Evolutionary conservation across 257 asterid species (phyloP).

Genomic region (Solanum verrucosum): DNA sequence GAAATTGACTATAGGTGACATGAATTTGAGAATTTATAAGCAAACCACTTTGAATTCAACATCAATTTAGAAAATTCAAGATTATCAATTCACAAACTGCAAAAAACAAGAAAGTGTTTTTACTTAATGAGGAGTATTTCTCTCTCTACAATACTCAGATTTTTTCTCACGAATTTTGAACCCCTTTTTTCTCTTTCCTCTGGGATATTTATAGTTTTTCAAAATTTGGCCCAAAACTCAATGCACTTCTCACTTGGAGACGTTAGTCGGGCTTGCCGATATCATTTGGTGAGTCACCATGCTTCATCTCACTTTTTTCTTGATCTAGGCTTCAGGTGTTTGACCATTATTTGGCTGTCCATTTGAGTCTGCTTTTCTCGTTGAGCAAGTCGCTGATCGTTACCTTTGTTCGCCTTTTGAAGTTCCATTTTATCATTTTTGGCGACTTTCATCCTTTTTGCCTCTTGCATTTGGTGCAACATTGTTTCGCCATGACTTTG

Average conservation of each 20-base stretch:
- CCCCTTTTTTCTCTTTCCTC: not conserved
- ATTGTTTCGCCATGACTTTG: not conserved
- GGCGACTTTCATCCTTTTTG: not conserved
- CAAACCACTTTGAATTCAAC: not conserved
- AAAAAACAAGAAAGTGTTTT: not conserved
- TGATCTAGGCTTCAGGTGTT: not conserved
- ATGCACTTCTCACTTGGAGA: not conserved
- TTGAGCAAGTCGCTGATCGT: not conserved
- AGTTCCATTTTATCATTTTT: not conserved
- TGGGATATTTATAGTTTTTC: not conserved
- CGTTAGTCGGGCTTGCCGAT: not conserved
- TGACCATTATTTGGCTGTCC: not conserved
- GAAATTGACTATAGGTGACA: not conserved
- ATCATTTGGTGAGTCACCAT: no score
- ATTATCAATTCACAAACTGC: not conserved
- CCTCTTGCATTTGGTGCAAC: not conserved
- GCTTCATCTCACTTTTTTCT: not conserved
- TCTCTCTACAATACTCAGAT: not conserved
- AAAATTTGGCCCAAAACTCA: not conserved
- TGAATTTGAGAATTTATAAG: not conserved
- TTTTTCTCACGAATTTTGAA: no score
- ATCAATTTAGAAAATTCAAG: not conserved
- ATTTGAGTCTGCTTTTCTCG: no score
- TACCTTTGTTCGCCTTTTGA: not conserved
- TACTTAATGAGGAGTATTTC: not conserved